Base-by-base conservation (phyloP, 2,329 filamentous ascomycete genomes). In the Immersiporthe knoxdaviesiana region DNA sequence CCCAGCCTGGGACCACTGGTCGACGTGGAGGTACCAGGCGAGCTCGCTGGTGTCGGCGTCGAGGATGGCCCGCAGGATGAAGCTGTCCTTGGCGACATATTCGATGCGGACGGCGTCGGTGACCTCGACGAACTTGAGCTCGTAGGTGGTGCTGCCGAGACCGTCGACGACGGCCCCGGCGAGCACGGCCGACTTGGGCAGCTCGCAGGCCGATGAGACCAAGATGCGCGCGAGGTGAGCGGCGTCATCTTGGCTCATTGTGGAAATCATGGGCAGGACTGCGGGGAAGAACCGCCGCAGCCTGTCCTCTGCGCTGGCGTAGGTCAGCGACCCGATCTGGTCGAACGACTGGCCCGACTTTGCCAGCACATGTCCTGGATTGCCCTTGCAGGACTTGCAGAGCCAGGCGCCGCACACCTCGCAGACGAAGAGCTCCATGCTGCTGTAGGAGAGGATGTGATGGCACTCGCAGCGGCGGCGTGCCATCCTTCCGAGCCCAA, bases 381-480 rank as follows among this genome's bases (percentile, higher is more conserved):
- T 83, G 1, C 81, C 80, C 11, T 74, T 73, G 68, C 82, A 84
- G 37, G 70, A 74, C 14, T 70, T 70, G 73, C 82, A 84, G 18
- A 80, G 78, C n/a, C 77, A 77, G 8, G 75, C 75, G 8, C 68
- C 72, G 68, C 82, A 84, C 6, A 73, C 70, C 0, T 52, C n/a
- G 68, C 82, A 84, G 8, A 59, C 56, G 21, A 63, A 62, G 4
- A 71, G 54, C 30, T 69, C 70, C 30, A 67, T 54, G 32, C 70
- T 71, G 64, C 70, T 71, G 67, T 71, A 71, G 2, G 70, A 21
- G 10, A 71, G 70, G 21, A 65, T 67, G 16, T 78, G 77, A n/a
- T 78, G 77, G 68, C 80, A 81, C 50, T 72, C 77, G 63, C 80
- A 82, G 65, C 80, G 80, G 11, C 75, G 74, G 4, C 79, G 76